These are phyloP conservation scores for Fusarium sp. DNA, from an alignment of 2,329 filamentous ascomycete species.

Conservation along the genomic window DNA sequence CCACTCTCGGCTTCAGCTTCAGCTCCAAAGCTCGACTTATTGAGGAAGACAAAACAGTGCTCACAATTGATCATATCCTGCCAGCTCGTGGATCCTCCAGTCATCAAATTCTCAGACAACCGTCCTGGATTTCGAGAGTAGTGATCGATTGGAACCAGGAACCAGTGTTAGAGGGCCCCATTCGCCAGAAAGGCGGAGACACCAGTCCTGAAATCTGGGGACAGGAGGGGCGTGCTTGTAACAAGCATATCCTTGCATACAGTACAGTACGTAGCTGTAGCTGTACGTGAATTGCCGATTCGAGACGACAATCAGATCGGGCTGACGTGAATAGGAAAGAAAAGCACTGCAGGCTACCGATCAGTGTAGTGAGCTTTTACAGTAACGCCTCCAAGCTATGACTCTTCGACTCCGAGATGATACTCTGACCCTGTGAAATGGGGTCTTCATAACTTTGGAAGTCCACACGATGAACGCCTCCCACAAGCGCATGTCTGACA, in stretches of 20 bases:
- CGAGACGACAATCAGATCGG: slow-evolving; percentile 11
- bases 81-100: slow-evolving; percentile 5
- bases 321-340: slow-evolving; percentile 6
- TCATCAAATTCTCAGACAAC: neutral
- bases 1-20: neutral
- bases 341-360: neutral
- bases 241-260: neutral
- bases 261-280: neutral
- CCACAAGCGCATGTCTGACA: neutral
- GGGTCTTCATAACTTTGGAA: neutral
- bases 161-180: slow-evolving; percentile 14
- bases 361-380: neutral
- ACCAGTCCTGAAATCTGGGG: slow-evolving; percentile 47
- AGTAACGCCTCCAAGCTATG: neutral
- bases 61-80: slow-evolving; percentile 7
- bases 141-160: neutral
- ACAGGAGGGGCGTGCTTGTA: slow-evolving; percentile 35
- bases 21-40: neutral
- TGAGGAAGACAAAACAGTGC: neutral
- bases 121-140: neutral
- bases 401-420: neutral
- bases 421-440: neutral
- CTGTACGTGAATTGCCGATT: slow-evolving; percentile 15
- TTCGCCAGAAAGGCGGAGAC: slow-evolving; percentile 27
- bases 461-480: neutral